Base-by-base conservation (phyloP, 495 filamentous ascomycete species). In the Xylaria longipes region DNA sequence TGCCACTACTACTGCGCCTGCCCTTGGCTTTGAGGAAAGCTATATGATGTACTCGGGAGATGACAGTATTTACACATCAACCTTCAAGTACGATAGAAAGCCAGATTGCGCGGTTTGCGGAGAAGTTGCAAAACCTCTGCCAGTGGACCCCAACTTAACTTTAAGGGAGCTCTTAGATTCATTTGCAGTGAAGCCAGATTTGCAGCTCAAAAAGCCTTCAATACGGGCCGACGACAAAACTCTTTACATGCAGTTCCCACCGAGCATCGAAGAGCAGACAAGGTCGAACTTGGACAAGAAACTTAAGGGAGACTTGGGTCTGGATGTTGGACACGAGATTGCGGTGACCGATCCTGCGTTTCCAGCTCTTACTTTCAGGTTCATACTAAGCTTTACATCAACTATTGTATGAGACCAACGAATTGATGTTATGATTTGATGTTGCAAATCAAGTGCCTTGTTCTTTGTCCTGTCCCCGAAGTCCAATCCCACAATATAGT, bases 31-130 rank as follows among this genome's bases (percentile, higher is more conserved):
- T 45, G 80, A 84, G 52, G 89, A 93, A 73, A 99, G 97, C 78
- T 99, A 99, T 80, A 98, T 98, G 95, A 97, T 97, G 93, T 99
- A 98, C 82, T 97, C 91, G 37, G 97, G 97, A 46, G 93, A 99
- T 78, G 95, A 96, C 75, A 87, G 92, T 72, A 89, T 98, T 64
- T 99, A 98, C 84, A 99, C 97, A 0, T 97, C 97, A 79, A 98
- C 95, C 0, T 98, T 98, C 80, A 89, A 93, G 74, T 94, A 97
- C 72, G 90, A 97, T 79, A 91, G 92, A 83, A 98, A 97, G 78
- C 83, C 89, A 9, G 97, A 97, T 76, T 99, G 97, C 73, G 95
- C 97, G 6, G 97, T 98, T 31, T 99, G 97, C 76, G 94, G 95
- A 5, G 91, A 92, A 69, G 80, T 93, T 50, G 90, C 95, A 8